Percentiles rank a stretch among this genome's conserved stretches.
Evolutionary conservation across 2,329 filamentous ascomycete species (phyloP).

Genomic region (Cercospora citrullina): DNA sequence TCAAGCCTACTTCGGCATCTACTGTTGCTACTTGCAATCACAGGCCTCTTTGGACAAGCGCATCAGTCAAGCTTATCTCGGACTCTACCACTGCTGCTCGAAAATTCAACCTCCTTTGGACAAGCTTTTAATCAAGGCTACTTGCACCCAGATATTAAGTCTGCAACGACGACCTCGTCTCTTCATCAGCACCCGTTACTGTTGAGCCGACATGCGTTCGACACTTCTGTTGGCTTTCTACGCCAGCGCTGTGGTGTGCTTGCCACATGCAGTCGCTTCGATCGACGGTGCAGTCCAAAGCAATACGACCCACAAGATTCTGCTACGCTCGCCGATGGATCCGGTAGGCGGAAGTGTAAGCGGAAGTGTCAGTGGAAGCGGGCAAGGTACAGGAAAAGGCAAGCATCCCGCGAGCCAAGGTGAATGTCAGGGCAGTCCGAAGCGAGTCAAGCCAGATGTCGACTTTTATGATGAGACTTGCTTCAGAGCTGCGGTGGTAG

Average conservation of each 20-base stretch:
- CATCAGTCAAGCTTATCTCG: neutral
- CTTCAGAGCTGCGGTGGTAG: neutral
- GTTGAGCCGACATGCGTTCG: neutral
- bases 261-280: neutral
- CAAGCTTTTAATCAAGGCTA: neutral
- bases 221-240: neutral
- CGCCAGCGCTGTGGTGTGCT: neutral
- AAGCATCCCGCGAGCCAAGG: neutral
- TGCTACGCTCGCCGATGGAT: neutral
- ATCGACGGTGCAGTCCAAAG: neutral
- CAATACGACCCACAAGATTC: neutral
- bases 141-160: neutral
- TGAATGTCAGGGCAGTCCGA: neutral
- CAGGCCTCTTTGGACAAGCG: neutral
- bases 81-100: neutral
- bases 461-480: neutral
- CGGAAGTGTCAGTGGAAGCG: neutral
- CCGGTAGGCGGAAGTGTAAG: neutral
- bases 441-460: neutral
- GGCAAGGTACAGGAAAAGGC: neutral
- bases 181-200: neutral
- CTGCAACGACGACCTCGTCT: neutral
- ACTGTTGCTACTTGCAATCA: neutral
- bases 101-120: neutral
- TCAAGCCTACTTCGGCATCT: neutral